Conservation (phyloP, 176 grass and related monocot species). For the Oryza meridionalis region DNA sequence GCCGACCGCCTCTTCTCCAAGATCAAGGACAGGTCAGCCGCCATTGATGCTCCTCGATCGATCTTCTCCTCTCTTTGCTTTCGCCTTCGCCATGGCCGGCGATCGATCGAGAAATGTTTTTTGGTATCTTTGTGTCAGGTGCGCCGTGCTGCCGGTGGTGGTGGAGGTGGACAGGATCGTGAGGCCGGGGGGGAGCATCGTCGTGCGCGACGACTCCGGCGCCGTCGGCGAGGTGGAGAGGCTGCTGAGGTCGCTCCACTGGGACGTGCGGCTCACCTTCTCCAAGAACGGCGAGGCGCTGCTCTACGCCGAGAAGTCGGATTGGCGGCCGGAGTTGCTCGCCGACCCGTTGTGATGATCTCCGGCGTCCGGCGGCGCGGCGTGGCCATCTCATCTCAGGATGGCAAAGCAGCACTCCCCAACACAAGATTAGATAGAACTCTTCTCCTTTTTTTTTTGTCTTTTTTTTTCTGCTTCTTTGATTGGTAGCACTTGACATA, state of each 20-base stretch:
- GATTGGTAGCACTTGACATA: constrained; percentile 8
- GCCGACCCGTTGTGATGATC: constrained; percentile 36
- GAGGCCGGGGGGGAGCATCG: constrained; percentile 81
- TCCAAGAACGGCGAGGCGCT: constrained; percentile 70
- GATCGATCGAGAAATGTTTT: not conserved
- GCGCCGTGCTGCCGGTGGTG: constrained; percentile 65
- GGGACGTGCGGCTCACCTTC: constrained; percentile 74
- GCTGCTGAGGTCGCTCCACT: constrained; percentile 79
- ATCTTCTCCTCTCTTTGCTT: no score
- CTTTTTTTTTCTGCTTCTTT: not conserved
- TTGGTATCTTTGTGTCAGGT: constrained; percentile 40
- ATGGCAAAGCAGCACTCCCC: constrained; percentile 19
- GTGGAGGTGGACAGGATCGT: constrained; percentile 88
- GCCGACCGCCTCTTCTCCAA: constrained; percentile 86
- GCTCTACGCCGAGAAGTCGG: constrained; percentile 72
- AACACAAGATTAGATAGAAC: constrained; percentile 27
- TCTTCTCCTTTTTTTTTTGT: not conserved
- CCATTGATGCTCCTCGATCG: no score
- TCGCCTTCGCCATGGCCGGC: no score
- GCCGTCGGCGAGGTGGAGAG: constrained; percentile 64
- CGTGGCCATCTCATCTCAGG: constrained; percentile 14
- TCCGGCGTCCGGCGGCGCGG: not conserved
- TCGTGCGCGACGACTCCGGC: constrained; percentile 69
- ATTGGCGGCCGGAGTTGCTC: constrained; percentile 74
- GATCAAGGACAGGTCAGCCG: constrained; percentile 76